Percentiles rank a stretch among this genome's conserved stretches.
These are phyloP conservation scores for Panaeolus cyanescens DNA, from an alignment of 768 basidiomycete genomes.

Conservation along the genomic window DNA sequence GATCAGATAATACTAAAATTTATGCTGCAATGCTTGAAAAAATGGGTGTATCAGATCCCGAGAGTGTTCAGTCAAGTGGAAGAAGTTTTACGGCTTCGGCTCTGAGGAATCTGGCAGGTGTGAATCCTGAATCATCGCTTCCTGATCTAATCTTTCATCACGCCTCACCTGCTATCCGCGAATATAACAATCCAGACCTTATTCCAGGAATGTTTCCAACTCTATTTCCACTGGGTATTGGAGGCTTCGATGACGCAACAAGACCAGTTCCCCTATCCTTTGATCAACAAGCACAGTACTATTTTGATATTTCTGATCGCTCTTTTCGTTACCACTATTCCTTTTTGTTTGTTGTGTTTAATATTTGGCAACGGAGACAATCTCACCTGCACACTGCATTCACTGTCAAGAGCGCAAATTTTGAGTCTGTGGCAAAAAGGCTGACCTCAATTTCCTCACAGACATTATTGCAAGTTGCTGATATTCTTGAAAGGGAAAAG, in stretches of 20 bases:
- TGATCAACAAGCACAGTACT: constrained; percentile 33
- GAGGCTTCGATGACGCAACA: constrained; percentile 30
- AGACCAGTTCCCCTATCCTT: constrained; percentile 23
- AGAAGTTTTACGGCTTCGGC: constrained; percentile 23
- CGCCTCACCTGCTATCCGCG: constrained; percentile 19
- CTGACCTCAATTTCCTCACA: not conserved
- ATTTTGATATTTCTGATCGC: constrained; percentile 25
- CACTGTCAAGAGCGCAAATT: constrained; percentile 11
- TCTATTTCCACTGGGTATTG: constrained; percentile 29
- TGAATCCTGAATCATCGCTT: not conserved
- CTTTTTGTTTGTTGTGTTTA: constrained; percentile 27
- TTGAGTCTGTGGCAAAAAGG: not conserved
- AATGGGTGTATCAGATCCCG: constrained; percentile 31
- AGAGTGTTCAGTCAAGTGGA: constrained; percentile 21
- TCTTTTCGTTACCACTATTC: constrained; percentile 22
- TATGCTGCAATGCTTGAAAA: constrained; percentile 29
- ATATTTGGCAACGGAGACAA: constrained; percentile 23
- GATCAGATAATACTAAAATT: too few species aligned
- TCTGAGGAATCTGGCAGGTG: constrained; percentile 20
- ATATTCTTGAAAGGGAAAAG: constrained; percentile 9
- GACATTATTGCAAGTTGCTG: not conserved
- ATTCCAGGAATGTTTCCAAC: constrained; percentile 30
- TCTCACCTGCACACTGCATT: constrained; percentile 25
- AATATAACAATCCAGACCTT: constrained; percentile 32
- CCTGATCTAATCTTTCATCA: constrained; percentile 25